Percentiles rank a stretch among this genome's conserved stretches.
Evolutionary conservation across 2,329 filamentous ascomycete species (phyloP).

Genomic region (Aspergillus texensis): DNA sequence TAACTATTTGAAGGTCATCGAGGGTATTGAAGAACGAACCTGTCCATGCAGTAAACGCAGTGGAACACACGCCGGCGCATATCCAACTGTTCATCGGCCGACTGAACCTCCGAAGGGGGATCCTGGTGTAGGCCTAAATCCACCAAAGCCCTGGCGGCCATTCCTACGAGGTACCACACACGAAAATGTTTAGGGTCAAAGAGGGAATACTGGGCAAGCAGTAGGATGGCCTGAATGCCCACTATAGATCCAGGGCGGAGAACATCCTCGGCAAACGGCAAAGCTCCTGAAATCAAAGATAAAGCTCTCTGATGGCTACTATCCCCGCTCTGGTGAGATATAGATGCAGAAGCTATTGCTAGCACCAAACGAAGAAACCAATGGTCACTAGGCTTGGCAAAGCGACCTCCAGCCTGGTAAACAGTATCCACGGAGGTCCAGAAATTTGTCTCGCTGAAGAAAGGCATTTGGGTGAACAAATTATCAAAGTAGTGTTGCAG

Average conservation of each 20-base stretch:
- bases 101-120: conserved; percentile 69
- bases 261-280: conserved; percentile 78
- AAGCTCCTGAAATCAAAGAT: conserved; percentile 64
- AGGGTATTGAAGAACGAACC: conserved; percentile 53
- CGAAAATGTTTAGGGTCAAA: conserved; percentile 90
- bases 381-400: conserved; percentile 68
- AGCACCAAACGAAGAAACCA: conserved; percentile 90
- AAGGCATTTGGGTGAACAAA: conserved; percentile 77
- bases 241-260: conserved; percentile 80
- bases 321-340: conserved; percentile 68
- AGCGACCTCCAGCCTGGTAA: conserved; percentile 69
- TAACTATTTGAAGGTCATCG: background rate
- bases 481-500: conserved; percentile 85
- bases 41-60: conserved; percentile 85
- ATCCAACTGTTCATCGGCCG: conserved; percentile 71
- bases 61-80: conserved; percentile 83
- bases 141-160: conserved; percentile 82
- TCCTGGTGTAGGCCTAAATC: conserved; percentile 95
- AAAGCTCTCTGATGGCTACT: conserved; percentile 65
- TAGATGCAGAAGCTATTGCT: conserved; percentile 75
- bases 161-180: conserved; percentile 90
- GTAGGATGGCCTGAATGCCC: conserved; percentile 83
- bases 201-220: conserved; percentile 87
- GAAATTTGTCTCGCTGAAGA: conserved; percentile 78
- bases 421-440: conserved; percentile 79